Evolutionary conservation across 1,139 yeast species (phyloP).

Genomic region (Saccharomyces hybrid): DNA sequence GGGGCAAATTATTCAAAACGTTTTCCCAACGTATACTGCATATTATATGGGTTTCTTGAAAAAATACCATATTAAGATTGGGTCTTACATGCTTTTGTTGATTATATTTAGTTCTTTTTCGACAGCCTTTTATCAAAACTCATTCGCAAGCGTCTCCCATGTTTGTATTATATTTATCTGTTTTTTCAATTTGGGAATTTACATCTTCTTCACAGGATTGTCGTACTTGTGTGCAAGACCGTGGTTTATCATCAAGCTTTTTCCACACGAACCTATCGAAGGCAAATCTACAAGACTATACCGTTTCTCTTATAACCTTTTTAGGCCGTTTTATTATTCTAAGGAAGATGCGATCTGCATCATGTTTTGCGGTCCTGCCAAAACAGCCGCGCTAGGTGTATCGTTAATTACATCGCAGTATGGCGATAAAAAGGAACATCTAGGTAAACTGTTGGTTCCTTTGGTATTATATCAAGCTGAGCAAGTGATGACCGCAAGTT

Average conservation of each 20-base stretch:
- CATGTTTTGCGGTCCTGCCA: constrained; percentile 86
- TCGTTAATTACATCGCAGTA: constrained; percentile 74
- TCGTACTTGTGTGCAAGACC: constrained; percentile 60
- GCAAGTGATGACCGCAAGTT: constrained; percentile 72
- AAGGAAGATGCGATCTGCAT: constrained; percentile 68
- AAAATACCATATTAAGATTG: constrained; percentile 60
- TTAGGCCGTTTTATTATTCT: constrained; percentile 63
- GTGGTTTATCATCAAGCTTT: constrained; percentile 38
- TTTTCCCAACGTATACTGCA: constrained; percentile 56
- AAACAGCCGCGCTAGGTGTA: constrained; percentile 87
- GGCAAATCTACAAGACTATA: constrained; percentile 40
- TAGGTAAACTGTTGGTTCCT: constrained; percentile 73
- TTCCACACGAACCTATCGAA: constrained; percentile 40
- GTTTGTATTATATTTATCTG: constrained; percentile 66
- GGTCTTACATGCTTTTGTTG: constrained; percentile 67
- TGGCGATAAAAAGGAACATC: constrained; percentile 50
- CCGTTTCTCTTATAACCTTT: constrained; percentile 33
- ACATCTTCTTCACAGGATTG: constrained; percentile 61
- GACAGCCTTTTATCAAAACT: constrained; percentile 76
- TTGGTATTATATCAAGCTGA: constrained; percentile 79
- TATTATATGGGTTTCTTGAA: constrained; percentile 46
- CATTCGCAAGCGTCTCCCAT: constrained; percentile 64
- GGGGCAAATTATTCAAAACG: constrained; percentile 75
- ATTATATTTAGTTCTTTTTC: constrained; percentile 82
- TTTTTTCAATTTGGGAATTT: constrained; percentile 73